Evolutionary conservation across 331 rosid species (phyloP), one percentile per base, ranked within the genome.

Genomic region (Pyrus hybrid): DNA sequence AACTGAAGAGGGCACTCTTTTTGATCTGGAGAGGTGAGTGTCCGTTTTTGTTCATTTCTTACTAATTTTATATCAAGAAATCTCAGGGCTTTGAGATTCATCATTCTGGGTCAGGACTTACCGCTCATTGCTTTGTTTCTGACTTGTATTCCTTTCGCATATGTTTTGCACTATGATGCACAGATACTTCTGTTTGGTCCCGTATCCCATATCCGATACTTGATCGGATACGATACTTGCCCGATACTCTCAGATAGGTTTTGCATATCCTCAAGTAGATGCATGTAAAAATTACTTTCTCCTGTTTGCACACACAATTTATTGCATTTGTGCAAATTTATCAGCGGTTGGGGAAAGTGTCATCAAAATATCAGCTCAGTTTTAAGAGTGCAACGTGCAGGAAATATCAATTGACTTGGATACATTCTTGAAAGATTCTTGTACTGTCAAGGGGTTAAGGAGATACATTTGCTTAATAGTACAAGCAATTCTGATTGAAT

Each of bases 1-100:
- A 86, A 90, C 98, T 13, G 97, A 90, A 70, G 97, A 94, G 78
- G 98, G 98, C 43, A 74, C 96, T 68, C 98, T 94, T 76, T 91
- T 94, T 81, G 96, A 91, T 89, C 76, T 90, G 87, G 98, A 93
- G 83, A 93, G 98, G 98, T 90, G 75, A 77, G 72, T 77, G 63
- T 74, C 61, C 67, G 20, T 32, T 63, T 22, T 57, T 25, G 10
- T 26, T 41, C 49, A 43, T 12, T 43, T 43, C 49, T 43, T 43
- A 43, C 4, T 43, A 43, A 43, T 43, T 43, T 12, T 43, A 43
- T 43, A 13, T 13, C 43, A 49, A 26, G 10, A 70, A 3, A 71
- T 29, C 43, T 5, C 4, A 0, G 35, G 33, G 32, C n/a, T 54
- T 71, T 14, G 61, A 41, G 57, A 32, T 25, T 37, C 54, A 61